Conservation (phyloP, 805 yeast species). For the Wickerhamiella bombiphila region DNA sequence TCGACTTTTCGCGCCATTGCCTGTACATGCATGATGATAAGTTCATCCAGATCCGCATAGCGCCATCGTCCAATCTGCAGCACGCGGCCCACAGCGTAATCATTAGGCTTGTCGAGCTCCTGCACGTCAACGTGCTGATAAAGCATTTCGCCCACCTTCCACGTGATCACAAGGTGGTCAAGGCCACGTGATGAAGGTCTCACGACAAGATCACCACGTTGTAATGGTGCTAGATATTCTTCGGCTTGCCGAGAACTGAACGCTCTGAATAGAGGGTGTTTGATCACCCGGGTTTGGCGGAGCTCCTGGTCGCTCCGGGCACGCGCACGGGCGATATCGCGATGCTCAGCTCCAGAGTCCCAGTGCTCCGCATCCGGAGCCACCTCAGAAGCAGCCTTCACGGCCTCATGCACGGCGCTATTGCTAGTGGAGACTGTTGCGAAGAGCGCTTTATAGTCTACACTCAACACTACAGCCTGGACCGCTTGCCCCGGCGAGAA, state of each 20-base stretch:
- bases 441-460: conserved; percentile 59
- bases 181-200: conserved; percentile 88
- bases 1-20: conserved; percentile 70
- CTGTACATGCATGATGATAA: conserved; percentile 74
- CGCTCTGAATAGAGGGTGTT: conserved; percentile 81
- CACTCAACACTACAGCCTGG: conserved; percentile 59
- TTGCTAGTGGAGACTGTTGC: conserved; percentile 61
- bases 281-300: conserved; percentile 61
- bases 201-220: conserved; percentile 83
- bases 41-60: conserved; percentile 84
- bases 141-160: conserved; percentile 86
- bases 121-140: conserved; percentile 84
- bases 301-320: conserved; percentile 55
- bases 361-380: conserved; percentile 45
- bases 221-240: conserved; percentile 73
- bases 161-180: conserved; percentile 80
- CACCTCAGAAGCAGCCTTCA: conserved; percentile 21
- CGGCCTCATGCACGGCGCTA: conserved; percentile 45
- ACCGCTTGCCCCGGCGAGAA: conserved; percentile 56
- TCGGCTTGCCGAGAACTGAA: conserved; percentile 83
- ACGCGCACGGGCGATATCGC: conserved; percentile 52
- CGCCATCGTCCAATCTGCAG: conserved; percentile 52
- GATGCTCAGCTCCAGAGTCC: conserved; percentile 52
- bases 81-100: conserved; percentile 41
- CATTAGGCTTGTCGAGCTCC: conserved; percentile 57